Evolutionary conservation across 2,329 filamentous ascomycete species (phyloP), one percentile per base, ranked within the genome.

Genomic region (Fusarium heterosporum): DNA sequence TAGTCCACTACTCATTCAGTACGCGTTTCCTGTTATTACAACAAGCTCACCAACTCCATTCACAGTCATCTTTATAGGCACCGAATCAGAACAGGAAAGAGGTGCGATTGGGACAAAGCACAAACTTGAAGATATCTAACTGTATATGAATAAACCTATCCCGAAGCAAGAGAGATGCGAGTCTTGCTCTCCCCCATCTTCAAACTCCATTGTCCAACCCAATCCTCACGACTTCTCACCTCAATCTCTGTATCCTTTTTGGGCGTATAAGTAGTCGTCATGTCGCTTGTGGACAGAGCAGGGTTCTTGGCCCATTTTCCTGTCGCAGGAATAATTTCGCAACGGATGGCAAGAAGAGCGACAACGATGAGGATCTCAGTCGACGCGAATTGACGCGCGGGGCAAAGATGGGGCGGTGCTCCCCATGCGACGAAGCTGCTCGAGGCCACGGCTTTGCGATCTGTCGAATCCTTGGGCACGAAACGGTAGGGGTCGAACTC

Each of bases 341-440:
- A 32, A 10, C 65, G 26, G 8, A 61, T 25, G 7, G 43, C 63
- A 1, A 71, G 26, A 0, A 69, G 43, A 1, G 65, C 72, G 1
- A 69, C 49, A 0, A 73, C 41, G 3, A 76, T 70, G 0, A 76
- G 19, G 14, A 76, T 70, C 51, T 75, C 74, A 0, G 73, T 73
- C 0, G 72, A 19, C 0, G 72, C 74, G 36, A 76, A 76, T 22
- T 76, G 74, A 3, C 74, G 49, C 1, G 72, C 74, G 8, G 74
- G 74, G 9, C 73, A 76, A 3, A 76, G 62, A 40, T 76, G 71
- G 2, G 74, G 74, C 2, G 74, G 60, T 17, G 74, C 62, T 1
- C 74, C 74, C 74, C 74, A 76, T 1, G 74, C 63, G 0, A 72
- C 45, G 14, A 73, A 81, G 9, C 78, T 75, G 22, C 75, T 72